Evolutionary conservation across 73 alveolate genomes (phyloP), one percentile per base, ranked within the genome.

Genomic region (Paraurostyla sp.): DNA sequence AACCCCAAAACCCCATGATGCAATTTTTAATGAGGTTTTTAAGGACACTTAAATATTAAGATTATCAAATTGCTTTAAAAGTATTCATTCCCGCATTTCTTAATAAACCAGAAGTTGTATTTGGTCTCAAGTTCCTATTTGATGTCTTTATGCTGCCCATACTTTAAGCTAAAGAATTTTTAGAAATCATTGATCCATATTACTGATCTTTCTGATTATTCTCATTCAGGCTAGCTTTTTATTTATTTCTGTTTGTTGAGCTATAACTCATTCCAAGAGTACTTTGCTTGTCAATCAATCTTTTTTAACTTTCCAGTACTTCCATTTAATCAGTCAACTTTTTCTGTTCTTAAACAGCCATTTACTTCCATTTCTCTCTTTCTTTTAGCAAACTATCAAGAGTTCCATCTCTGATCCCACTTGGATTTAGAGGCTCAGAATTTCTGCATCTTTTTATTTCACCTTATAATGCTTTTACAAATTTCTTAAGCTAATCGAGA

Each of bases 391-490:
- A 4, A 16, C 23, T 13, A 6, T 75, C 73, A 13, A 75, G 48
- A 6, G 69, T 75, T 30, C 20, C 13, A 11, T 75, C 87, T 50
- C 87, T 43, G 32, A 75, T 32, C 7, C 76, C 87, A 11, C 33
- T 22, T 9, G 87, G 87, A 35, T 75, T 75, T 1, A 75, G 87
- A 25, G 87, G 87, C 52, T 75, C 76, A 16, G 75, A 23, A 20
- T 43, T 27, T 1, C 22, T 49, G 52, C 87, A 75, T 50, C 73
- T 43, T n/a, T 43, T 50, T 4, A 75, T n/a, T 32, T 75, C 87
- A 11, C 23, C 45, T 29, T 75, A 51, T 33, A 75, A 36, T 48
- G 87, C 87, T 30, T 75, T 75, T 9, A 75, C 87, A 32, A 75
- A 43, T 22, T 25, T 20, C 73, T 75, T 75, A 6, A 75, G 51